These are phyloP conservation scores for Heimioporus sp. DNA, from an alignment of 768 basidiomycete genomes.

Conservation along the genomic window DNA sequence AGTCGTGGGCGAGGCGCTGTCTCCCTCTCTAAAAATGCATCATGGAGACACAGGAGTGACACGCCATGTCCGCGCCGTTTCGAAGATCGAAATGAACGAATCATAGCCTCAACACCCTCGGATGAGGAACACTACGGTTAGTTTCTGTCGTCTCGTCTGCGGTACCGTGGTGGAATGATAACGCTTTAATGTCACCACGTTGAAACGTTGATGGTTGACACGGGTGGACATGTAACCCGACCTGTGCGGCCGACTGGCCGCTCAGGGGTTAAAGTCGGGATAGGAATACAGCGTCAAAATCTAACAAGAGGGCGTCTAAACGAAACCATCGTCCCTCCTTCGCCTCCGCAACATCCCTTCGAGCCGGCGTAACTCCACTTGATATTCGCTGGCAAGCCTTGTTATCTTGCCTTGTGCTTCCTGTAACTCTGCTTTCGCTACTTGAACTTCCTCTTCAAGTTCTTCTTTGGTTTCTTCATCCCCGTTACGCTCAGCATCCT, in stretches of 20 bases:
- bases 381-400: slow-evolving; percentile 26
- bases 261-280: background rate
- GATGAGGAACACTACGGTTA: background rate
- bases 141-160: background rate
- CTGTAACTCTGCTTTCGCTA: slow-evolving; percentile 19
- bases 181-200: background rate
- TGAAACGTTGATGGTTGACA: background rate
- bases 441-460: slow-evolving; percentile 37
- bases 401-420: slow-evolving; percentile 22
- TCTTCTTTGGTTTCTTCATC: slow-evolving; percentile 47
- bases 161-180: slow-evolving; percentile 4
- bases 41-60: slow-evolving; percentile 11
- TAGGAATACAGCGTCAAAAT: too few relatives aligned
- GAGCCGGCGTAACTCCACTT: slow-evolving; percentile 24
- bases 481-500: slow-evolving; percentile 38
- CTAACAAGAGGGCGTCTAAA: background rate
- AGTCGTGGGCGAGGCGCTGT: slow-evolving; percentile 5
- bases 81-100: slow-evolving; percentile 13
- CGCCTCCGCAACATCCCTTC: slow-evolving; percentile 22
- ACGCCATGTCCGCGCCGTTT: slow-evolving; percentile 16
- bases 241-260: too few relatives aligned
- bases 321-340: slow-evolving; percentile 1
- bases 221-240: background rate
- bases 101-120: slow-evolving; percentile 15
- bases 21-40: slow-evolving; percentile 1